Percentiles rank a stretch among this genome's conserved stretches.
Conservation (phyloP, 2,329 filamentous ascomycete species). For the Epichloe hybrida region DNA sequence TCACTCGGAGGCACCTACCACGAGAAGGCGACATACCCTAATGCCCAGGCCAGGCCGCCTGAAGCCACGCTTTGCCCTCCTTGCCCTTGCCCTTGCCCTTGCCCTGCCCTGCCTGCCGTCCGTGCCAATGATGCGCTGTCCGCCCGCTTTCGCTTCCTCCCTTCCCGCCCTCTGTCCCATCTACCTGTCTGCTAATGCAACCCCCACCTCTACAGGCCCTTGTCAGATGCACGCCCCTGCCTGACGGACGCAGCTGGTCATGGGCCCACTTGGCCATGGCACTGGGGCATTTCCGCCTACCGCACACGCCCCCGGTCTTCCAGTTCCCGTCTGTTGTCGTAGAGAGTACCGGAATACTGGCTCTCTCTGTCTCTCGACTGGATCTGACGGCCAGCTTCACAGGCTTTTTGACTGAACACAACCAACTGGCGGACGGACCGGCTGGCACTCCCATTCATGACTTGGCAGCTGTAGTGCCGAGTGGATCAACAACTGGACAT, state of each 20-base stretch:
- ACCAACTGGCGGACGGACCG: neutral
- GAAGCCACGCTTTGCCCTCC: neutral
- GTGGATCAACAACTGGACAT: neutral
- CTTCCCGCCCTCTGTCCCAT: slow-evolving; percentile 4
- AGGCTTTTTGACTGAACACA: neutral
- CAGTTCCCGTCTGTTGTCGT: neutral
- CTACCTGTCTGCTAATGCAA: slow-evolving; percentile 5
- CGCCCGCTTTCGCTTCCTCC: slow-evolving; percentile 2
- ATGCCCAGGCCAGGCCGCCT: no score
- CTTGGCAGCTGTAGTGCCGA: neutral
- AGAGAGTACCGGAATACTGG: neutral
- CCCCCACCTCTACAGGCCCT: neutral
- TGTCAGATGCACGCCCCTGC: neutral
- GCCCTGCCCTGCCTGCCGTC: neutral
- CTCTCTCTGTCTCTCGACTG: neutral
- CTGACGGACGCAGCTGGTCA: neutral
- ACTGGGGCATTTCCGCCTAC: no score
- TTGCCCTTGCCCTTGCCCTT: neutral
- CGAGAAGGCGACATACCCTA: no score
- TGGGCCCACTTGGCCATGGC: no score
- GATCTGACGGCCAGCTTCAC: neutral
- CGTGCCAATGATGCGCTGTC: neutral
- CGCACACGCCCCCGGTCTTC: neutral
- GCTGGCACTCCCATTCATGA: neutral
- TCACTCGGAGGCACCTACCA: no score